Evolutionary conservation across 495 filamentous ascomycete species (phyloP), one percentile per base, ranked within the genome.

Genomic region (Penicillium taxi): DNA sequence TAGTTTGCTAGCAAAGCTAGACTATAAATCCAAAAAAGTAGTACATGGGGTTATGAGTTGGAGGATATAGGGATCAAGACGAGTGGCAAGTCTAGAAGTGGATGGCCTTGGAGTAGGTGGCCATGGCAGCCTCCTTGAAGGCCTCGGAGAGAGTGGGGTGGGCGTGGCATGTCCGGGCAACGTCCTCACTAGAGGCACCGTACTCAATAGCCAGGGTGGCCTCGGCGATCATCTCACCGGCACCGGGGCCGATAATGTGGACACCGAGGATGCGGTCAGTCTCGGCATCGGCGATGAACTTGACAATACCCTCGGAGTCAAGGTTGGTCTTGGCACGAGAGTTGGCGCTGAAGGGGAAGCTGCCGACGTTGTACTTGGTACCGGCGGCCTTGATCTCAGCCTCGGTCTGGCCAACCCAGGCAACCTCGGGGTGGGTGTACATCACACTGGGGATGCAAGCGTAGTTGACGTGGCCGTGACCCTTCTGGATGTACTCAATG

Each of bases 101-200:
- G 61, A 98, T 94, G 40, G 91, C 78, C 74, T 95, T 96, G 47
- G 78, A 78, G 73, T 94, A 90, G 34, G 89, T 94, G 43, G 86
- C 86, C 91, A 98, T 98, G 39, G 91, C 91, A 47, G 91, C 91
- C 79, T 98, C 91, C 75, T 98, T 98, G 74, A 98, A 96, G 28
- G 91, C 91, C 73, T 98, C 91, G 11, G 89, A 77, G 38, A 96
- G 75, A 39, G 91, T 96, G 39, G 91, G 91, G 74, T 98, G 90
- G 29, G 91, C 90, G 70, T 98, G 91, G 65, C 85, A 89, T 37
- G 91, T 96, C 50, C 90, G 80, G 39, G 82, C 90, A 54, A 98
- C 81, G 67, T 96, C 93, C 73, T 96, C 91, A 52, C 78, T 83
- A 42, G 82, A 89, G 16, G 91, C 91, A 35, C 91, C 91, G 59